Evolutionary conservation across 306 rosid genomes (phyloP).

Genomic region (Abrus precatorius): DNA sequence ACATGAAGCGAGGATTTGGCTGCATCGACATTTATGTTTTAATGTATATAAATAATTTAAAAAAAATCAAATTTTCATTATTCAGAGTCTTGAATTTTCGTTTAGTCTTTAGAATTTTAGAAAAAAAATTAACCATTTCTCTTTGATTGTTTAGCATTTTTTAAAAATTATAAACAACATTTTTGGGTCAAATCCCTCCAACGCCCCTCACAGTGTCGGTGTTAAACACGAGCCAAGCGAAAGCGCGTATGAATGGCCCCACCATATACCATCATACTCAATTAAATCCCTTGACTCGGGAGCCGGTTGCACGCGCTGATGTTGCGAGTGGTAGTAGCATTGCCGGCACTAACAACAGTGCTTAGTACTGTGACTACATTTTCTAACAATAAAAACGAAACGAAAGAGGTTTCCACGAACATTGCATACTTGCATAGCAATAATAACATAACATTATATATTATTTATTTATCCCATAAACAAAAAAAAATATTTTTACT

Average conservation of each 20-base stretch:
- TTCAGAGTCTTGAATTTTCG: no score
- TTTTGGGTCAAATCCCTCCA: neutral
- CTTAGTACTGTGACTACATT: neutral
- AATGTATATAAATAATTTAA: no score
- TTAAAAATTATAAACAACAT: no score
- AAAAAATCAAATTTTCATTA: no score
- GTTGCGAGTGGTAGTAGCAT: neutral
- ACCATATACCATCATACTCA: no score
- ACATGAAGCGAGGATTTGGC: no score
- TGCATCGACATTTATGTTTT: no score
- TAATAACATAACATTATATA: neutral
- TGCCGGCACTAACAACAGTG: neutral
- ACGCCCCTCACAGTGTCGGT: neutral
- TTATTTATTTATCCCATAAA: neutral
- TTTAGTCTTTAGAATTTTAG: no score
- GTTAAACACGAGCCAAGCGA: neutral
- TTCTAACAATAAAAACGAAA: neutral
- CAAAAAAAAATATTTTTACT: no score
- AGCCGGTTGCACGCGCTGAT: neutral
- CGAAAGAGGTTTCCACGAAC: constrained; percentile 8
- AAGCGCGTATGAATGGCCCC: neutral
- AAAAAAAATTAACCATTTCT: no score
- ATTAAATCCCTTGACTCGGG: neutral
- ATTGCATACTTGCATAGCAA: neutral
- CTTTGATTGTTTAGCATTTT: no score